Percentiles rank a stretch among this genome's conserved stretches.
Evolutionary conservation across 495 filamentous ascomycete species (phyloP).

Genomic region (Aspergillus homomorphus): DNA sequence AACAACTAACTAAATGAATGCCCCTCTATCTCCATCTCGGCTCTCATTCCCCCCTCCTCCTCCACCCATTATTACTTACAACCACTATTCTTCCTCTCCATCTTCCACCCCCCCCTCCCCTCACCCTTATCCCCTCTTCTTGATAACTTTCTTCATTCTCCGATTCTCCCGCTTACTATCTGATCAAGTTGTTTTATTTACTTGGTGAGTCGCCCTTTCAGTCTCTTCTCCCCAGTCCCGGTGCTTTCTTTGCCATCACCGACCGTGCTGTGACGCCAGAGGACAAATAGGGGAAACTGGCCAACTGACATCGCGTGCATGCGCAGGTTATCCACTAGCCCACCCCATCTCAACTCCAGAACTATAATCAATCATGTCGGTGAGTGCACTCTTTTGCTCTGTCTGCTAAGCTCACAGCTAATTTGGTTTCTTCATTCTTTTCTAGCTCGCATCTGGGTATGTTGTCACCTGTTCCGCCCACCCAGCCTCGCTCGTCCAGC

Average conservation of each 20-base stretch:
- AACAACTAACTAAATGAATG: conserved; percentile 39
- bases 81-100: conserved; percentile 14
- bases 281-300: conserved; percentile 15
- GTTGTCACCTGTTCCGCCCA: conserved; percentile 16
- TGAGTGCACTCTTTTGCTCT: conserved; percentile 22
- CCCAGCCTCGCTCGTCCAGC: conserved; percentile 1
- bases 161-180: conserved; percentile 1
- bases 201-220: conserved; percentile 11
- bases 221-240: background rate
- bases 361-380: conserved; percentile 39
- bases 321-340: conserved; percentile 28
- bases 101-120: conserved; percentile 7
- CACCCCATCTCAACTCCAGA: conserved; percentile 17
- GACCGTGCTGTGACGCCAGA: background rate
- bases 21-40: conserved; percentile 32
- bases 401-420: conserved; percentile 9
- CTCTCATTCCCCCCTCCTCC: conserved; percentile 22
- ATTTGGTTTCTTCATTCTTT: conserved; percentile 15
- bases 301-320: conserved; percentile 33
- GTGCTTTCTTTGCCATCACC: background rate
- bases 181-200: conserved; percentile 1
- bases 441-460: conserved; percentile 49
- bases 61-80: background rate
- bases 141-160: conserved; percentile 1
- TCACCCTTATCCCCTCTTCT: conserved; percentile 7